phyloP scores from a whole-genome alignment of 495 filamentous ascomycete species.

The Lindgomyces ingoldianus region DNA sequence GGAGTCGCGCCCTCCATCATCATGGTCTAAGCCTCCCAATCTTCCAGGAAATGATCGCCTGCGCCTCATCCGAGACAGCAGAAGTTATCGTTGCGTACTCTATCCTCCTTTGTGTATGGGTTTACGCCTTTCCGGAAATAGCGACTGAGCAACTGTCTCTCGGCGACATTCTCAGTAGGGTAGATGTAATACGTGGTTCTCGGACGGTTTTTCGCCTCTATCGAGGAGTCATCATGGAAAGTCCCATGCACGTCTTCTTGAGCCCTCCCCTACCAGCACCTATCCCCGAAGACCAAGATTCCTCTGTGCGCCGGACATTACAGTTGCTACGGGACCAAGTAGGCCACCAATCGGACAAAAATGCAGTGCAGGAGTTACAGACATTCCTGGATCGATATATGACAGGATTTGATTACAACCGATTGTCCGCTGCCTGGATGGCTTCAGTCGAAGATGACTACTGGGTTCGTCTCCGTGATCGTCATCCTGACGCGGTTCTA shows the following conservation, averaged over 20 bases:
- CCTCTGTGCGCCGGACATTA: background rate
- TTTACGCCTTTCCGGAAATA: background rate
- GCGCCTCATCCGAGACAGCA: background rate
- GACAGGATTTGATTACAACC: background rate
- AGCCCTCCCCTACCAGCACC: background rate
- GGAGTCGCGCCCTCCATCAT: background rate
- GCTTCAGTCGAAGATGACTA: slow-evolving; percentile 6
- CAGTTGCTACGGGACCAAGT: background rate
- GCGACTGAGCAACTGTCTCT: background rate
- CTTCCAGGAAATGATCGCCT: background rate
- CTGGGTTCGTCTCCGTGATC: slow-evolving; percentile 4
- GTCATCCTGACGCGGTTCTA: slow-evolving; percentile 4
- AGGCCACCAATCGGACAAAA: background rate
- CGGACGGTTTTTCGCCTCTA: background rate
- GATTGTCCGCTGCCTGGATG: slow-evolving; percentile 3
- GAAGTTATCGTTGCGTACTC: background rate
- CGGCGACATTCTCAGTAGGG: background rate
- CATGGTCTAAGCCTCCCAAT: background rate
- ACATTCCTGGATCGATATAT: slow-evolving; percentile 3
- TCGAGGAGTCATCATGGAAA: background rate
- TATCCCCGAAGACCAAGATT: background rate
- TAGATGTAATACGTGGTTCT: background rate
- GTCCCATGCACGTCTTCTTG: background rate
- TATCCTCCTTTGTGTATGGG: background rate
- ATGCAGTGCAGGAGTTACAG: background rate